These are phyloP conservation scores for Globisporangium ultimum DNA, from an alignment of 352 stramenopile species.

Conservation along the genomic window DNA sequence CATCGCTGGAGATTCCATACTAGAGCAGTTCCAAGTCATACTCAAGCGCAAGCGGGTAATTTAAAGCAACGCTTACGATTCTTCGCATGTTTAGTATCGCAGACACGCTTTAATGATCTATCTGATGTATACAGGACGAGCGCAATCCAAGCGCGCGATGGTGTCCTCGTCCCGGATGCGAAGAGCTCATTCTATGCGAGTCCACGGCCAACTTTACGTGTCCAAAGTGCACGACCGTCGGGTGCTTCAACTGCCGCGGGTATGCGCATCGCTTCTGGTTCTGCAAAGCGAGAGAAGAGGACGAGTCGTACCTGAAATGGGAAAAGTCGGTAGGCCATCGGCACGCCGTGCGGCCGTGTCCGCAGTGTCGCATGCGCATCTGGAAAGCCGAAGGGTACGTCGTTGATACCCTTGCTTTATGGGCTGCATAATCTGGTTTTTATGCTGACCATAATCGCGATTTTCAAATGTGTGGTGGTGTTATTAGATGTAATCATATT, in stretches of 20 bases:
- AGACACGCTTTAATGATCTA: neutral
- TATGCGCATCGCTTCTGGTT: constrained; percentile 61
- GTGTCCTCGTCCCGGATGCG: constrained; percentile 55
- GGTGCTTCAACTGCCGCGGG: constrained; percentile 61
- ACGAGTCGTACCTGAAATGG: constrained; percentile 58
- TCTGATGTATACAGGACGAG: constrained; percentile 34
- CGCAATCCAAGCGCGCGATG: constrained; percentile 71
- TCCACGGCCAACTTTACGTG: constrained; percentile 51
- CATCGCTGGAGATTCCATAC: constrained; percentile 24
- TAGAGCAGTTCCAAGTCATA: constrained; percentile 25
- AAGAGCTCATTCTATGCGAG: constrained; percentile 64
- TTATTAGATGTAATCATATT: constrained; percentile 59
- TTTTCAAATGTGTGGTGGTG: neutral
- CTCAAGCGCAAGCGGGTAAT: constrained; percentile 57
- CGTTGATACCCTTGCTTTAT: too few relatives aligned
- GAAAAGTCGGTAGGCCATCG: constrained; percentile 52
- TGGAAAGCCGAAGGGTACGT: constrained; percentile 68
- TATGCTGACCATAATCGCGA: too few relatives aligned
- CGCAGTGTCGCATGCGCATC: constrained; percentile 63
- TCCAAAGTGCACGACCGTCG: constrained; percentile 43
- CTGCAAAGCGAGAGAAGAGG: constrained; percentile 28
- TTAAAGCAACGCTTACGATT: neutral
- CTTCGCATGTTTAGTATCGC: neutral
- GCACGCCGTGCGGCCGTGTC: constrained; percentile 51
- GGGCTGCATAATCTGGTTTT: neutral